Conservation (phyloP, 1,284 basidiomycete genomes). For the Ceratobasidium sp. region DNA sequence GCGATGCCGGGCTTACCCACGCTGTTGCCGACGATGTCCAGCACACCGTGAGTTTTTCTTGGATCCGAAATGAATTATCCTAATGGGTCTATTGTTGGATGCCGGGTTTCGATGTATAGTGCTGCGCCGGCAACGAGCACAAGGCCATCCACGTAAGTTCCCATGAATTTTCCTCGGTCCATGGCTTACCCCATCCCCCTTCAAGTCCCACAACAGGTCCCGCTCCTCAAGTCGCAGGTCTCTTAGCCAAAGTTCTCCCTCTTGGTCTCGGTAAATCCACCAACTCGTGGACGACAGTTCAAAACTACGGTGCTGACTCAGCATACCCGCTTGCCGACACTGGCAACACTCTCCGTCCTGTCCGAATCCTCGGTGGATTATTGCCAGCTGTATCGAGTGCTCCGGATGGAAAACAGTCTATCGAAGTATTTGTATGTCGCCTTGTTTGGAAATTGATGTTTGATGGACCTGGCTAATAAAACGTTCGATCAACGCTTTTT, state of each 20-base stretch:
- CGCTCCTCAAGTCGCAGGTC: conserved; percentile 9
- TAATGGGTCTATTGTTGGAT: neutral
- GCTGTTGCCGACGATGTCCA: neutral
- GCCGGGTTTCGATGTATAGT: neutral
- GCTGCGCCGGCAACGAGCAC: neutral
- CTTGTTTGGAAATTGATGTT: neutral
- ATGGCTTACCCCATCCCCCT: neutral
- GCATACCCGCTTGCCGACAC: conserved; percentile 31
- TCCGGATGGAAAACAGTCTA: conserved; percentile 22
- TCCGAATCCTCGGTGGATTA: conserved; percentile 26
- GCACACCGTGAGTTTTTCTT: neutral
- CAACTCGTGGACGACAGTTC: conserved; percentile 44
- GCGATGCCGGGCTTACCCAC: neutral
- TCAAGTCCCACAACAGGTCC: conserved; percentile 22
- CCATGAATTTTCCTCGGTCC: neutral
- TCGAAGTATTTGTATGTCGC: conserved; percentile 38
- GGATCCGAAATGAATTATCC: neutral
- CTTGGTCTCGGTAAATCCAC: conserved; percentile 24
- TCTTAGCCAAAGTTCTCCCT: conserved; percentile 31
- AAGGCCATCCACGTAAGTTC: neutral
- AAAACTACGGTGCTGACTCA: neutral
- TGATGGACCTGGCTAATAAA: neutral
- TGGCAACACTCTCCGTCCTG: conserved; percentile 30
- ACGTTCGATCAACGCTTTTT: neutral
- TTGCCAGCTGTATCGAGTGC: conserved; percentile 6